Conservation (phyloP, 2,329 filamentous ascomycete genomes). For the Cercospora brassicicola region DNA sequence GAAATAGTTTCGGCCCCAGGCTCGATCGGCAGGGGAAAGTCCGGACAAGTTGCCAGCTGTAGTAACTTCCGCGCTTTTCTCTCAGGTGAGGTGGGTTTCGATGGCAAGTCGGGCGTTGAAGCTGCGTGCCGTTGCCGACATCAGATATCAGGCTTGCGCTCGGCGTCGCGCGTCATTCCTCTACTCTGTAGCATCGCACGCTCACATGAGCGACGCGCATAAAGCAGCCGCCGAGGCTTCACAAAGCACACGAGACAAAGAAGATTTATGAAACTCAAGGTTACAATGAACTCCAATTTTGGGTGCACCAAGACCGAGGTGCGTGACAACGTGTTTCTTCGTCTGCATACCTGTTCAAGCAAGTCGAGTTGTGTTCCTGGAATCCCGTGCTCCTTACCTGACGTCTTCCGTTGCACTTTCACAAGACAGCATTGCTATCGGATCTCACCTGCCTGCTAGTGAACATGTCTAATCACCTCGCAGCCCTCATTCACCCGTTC, state of each 20-base stretch:
- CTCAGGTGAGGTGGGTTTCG: conserved; percentile 3
- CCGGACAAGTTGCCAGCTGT: not conserved
- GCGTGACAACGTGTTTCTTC: not conserved
- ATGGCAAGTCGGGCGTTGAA: not conserved
- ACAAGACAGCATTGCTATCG: not conserved
- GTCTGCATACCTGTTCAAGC: not conserved
- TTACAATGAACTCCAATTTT: conserved; percentile 1
- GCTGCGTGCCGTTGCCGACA: not conserved
- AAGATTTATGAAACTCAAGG: conserved; percentile 2
- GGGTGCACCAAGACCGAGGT: conserved; percentile 3
- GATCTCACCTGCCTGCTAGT: not conserved
- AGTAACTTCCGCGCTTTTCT: not conserved
- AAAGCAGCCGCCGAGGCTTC: not conserved
- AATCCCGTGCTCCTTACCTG: not conserved
- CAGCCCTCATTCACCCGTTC: not conserved
- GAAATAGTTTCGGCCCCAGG: conserved; percentile 4
- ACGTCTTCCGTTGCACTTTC: not conserved
- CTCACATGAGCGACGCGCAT: conserved; percentile 9
- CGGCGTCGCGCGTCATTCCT: conserved; percentile 1
- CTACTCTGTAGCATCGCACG: conserved; percentile 1
- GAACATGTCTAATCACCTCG: conserved; percentile 11
- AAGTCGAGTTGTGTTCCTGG: not conserved
- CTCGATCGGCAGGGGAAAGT: conserved; percentile 4
- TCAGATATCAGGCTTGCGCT: not conserved
- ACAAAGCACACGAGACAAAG: conserved; percentile 11